These are phyloP conservation scores for Beauveria brongniartii DNA, from an alignment of 2,329 filamentous ascomycete genomes.

Conservation along the genomic window DNA sequence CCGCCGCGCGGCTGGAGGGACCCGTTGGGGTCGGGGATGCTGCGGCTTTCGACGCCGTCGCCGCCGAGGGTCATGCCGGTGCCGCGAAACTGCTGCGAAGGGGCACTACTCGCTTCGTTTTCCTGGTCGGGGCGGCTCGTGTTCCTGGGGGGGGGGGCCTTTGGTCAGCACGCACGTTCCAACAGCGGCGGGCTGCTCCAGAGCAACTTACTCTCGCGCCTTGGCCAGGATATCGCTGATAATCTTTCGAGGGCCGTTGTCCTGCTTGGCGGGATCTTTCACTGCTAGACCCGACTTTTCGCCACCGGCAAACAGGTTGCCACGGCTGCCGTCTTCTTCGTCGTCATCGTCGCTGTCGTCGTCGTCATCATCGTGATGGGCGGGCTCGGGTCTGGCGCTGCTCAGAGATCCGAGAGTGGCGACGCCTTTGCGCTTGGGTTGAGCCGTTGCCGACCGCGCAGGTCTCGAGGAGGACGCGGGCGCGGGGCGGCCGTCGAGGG, in stretches of 20 bases:
- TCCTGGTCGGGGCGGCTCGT: slow-evolving; percentile 46
- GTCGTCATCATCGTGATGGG: slow-evolving; percentile 44
- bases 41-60: slow-evolving; percentile 63
- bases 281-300: slow-evolving; percentile 72
- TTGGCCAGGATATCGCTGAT: slow-evolving; percentile 58
- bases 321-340: slow-evolving; percentile 49
- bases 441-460: slow-evolving; percentile 29
- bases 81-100: slow-evolving; percentile 54
- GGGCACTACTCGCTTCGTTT: slow-evolving; percentile 42
- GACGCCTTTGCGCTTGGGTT: slow-evolving; percentile 50
- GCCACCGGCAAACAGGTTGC: slow-evolving; percentile 74
- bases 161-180: no score
- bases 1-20: slow-evolving; percentile 20
- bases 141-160: slow-evolving; percentile 37
- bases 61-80: slow-evolving; percentile 70
- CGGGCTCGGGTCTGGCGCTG: slow-evolving; percentile 28
- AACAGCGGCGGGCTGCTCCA: no score
- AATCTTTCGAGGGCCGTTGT: slow-evolving; percentile 44
- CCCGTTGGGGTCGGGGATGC: slow-evolving; percentile 52
- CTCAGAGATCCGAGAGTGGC: slow-evolving; percentile 52
- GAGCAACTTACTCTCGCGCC: slow-evolving; percentile 46
- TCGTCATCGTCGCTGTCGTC: slow-evolving; percentile 47
- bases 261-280: slow-evolving; percentile 47
- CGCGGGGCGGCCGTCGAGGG: slow-evolving; percentile 54
- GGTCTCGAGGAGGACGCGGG: slow-evolving; percentile 28